phyloP scores from a whole-genome alignment of 2,329 filamentous ascomycete species.

The Pseudogymnoascus sp. region DNA sequence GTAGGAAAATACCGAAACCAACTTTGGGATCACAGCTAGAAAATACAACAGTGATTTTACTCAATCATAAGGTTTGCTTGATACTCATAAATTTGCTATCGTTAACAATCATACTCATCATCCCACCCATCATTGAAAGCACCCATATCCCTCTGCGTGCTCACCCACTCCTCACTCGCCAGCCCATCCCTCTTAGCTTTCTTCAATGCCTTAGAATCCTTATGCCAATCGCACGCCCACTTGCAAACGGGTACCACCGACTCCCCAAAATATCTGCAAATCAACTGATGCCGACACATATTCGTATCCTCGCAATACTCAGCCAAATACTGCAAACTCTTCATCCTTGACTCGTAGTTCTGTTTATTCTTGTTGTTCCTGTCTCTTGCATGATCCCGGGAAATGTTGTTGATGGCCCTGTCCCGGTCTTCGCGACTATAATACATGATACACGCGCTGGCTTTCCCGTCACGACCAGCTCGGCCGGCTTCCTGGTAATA shows the following conservation, averaged over 20 bases:
- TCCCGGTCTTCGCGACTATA: constrained; percentile 85
- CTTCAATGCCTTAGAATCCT: constrained; percentile 52
- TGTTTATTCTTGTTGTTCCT: constrained; percentile 33
- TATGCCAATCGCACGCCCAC: constrained; percentile 72
- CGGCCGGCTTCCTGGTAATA: constrained; percentile 95
- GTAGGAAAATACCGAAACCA: not conserved
- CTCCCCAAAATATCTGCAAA: constrained; percentile 74
- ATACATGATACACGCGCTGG: constrained; percentile 79
- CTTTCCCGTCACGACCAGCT: constrained; percentile 82
- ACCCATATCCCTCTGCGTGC: constrained; percentile 53
- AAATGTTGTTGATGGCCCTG: constrained; percentile 47
- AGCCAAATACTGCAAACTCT: constrained; percentile 61
- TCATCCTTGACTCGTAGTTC: constrained; percentile 43
- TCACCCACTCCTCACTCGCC: constrained; percentile 54
- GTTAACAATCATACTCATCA: constrained; percentile 36
- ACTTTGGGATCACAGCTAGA: not conserved
- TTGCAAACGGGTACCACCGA: constrained; percentile 50
- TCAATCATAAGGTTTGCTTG: not conserved
- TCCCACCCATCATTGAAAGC: constrained; percentile 45
- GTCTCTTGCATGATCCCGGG: constrained; percentile 31
- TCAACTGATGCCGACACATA: constrained; percentile 66
- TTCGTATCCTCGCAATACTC: constrained; percentile 72
- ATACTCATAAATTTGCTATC: not conserved
- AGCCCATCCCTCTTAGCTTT: constrained; percentile 48
- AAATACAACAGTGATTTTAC: not conserved